These are phyloP conservation scores for Candida adriatica DNA, from an alignment of 805 yeast genomes.

Conservation along the genomic window DNA sequence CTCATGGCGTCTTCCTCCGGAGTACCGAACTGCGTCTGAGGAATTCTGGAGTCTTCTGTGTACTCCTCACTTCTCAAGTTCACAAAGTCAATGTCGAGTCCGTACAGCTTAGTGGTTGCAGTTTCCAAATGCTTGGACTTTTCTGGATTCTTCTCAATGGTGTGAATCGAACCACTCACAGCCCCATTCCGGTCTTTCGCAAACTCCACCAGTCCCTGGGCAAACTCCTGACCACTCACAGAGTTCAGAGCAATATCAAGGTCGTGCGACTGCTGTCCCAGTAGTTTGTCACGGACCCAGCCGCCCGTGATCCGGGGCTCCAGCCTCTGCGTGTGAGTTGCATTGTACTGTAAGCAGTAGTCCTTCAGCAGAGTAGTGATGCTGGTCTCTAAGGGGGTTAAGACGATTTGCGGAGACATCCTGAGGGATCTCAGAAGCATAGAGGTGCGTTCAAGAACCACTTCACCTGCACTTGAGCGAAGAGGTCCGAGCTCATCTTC, in stretches of 20 bases:
- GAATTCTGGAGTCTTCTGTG: constrained; percentile 80
- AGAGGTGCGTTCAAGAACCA: not conserved
- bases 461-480: not conserved
- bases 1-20: constrained; percentile 87
- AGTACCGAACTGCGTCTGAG: constrained; percentile 76
- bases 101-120: constrained; percentile 82
- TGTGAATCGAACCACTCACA: constrained; percentile 48
- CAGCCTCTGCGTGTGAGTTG: constrained; percentile 19
- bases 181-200: constrained; percentile 28
- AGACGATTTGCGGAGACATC: too few relatives aligned
- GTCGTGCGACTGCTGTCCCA: constrained; percentile 78
- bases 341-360: constrained; percentile 24
- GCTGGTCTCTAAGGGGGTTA: constrained; percentile 36
- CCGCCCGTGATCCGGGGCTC: constrained; percentile 89
- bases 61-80: constrained; percentile 85
- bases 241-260: constrained; percentile 86
- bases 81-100: constrained; percentile 88
- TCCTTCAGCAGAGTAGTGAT: constrained; percentile 35
- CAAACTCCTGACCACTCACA: constrained; percentile 83
- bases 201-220: constrained; percentile 53
- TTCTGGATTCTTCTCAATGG: constrained; percentile 88
- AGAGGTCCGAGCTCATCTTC: too few relatives aligned
- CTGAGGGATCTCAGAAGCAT: too few relatives aligned
- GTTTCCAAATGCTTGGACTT: constrained; percentile 96
- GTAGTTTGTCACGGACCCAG: constrained; percentile 93